A percentile compares a stretch with the other conserved stretches of the same genome.
These are phyloP conservation scores for Fusarium newnesense DNA, from an alignment of 2,329 filamentous ascomycete genomes.

Conservation along the genomic window DNA sequence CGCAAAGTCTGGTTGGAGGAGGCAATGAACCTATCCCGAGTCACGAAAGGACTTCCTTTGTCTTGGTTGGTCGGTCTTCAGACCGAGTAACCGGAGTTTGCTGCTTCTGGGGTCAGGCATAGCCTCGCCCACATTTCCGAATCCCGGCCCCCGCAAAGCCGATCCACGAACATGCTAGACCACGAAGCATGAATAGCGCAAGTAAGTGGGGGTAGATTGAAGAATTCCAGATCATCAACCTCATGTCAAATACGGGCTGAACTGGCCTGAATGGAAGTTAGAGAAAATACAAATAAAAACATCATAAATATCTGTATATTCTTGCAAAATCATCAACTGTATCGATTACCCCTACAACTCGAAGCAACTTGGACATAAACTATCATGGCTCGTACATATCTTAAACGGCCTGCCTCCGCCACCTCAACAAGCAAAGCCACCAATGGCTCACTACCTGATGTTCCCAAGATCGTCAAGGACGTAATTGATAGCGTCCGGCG, in stretches of 20 bases:
- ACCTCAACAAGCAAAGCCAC: neutral
- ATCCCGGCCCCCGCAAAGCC: neutral
- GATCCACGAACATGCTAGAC: fast-evolving
- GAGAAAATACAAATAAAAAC: fast-evolving
- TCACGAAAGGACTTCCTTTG: too few species aligned
- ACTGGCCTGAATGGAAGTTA: fast-evolving
- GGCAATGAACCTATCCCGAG: too few species aligned
- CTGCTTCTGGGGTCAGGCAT: neutral
- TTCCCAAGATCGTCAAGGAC: neutral
- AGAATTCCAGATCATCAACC: neutral
- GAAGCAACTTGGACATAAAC: too few species aligned
- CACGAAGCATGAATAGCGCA: fast-evolving
- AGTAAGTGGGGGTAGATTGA: neutral
- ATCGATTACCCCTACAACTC: too few species aligned
- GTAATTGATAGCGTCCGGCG: neutral
- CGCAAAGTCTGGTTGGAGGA: too few species aligned
- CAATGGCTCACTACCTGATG: neutral
- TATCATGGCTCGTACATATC: neutral
- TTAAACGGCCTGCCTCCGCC: neutral
- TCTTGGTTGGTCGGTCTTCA: neutral
- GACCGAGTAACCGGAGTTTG: neutral
- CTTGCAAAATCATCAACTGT: too few species aligned
- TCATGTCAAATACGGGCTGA: neutral
- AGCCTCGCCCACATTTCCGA: neutral
- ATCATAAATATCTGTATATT: too few species aligned